Evolutionary conservation across 2,329 filamentous ascomycete species (phyloP).

Genomic region (Beauveria pseudobassiana): DNA sequence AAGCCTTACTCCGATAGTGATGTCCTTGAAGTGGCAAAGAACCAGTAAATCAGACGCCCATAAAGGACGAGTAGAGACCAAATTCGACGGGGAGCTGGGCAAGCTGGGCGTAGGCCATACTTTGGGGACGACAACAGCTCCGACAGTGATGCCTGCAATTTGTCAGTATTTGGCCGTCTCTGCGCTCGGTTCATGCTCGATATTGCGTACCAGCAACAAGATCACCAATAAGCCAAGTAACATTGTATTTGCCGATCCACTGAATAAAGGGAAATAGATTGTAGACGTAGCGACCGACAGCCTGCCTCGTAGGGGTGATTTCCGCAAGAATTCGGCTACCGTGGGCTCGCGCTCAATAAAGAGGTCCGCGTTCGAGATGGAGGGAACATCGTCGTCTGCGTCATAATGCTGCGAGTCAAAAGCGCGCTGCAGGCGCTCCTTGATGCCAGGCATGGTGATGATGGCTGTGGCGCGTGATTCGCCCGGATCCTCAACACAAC

Average conservation of each 20-base stretch:
- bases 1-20: slow-evolving; percentile 68
- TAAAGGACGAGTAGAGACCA: slow-evolving; percentile 70
- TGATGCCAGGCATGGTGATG: slow-evolving; percentile 13
- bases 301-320: slow-evolving; percentile 25
- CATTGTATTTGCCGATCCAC: slow-evolving; percentile 45
- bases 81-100: slow-evolving; percentile 41
- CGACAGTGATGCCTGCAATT: slow-evolving; percentile 19
- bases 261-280: slow-evolving; percentile 40
- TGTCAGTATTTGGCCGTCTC: slow-evolving; percentile 1
- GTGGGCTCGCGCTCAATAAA: slow-evolving; percentile 36
- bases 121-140: slow-evolving; percentile 46
- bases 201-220: slow-evolving; percentile 31
- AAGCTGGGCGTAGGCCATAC: slow-evolving; percentile 45
- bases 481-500: neutral
- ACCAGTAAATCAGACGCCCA: slow-evolving; percentile 95
- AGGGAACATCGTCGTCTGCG: slow-evolving; percentile 27
- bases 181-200: neutral
- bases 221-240: slow-evolving; percentile 39
- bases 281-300: slow-evolving; percentile 27
- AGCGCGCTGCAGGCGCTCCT: slow-evolving; percentile 18
- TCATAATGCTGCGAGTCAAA: slow-evolving; percentile 20
- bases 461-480: neutral
- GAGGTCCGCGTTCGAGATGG: slow-evolving; percentile 28
- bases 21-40: slow-evolving; percentile 91
- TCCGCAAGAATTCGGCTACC: slow-evolving; percentile 34